Percentiles rank a stretch among this genome's conserved stretches.
Conservation (phyloP, 2,329 filamentous ascomycete genomes). For the Ophiostoma triangulosporum region DNA sequence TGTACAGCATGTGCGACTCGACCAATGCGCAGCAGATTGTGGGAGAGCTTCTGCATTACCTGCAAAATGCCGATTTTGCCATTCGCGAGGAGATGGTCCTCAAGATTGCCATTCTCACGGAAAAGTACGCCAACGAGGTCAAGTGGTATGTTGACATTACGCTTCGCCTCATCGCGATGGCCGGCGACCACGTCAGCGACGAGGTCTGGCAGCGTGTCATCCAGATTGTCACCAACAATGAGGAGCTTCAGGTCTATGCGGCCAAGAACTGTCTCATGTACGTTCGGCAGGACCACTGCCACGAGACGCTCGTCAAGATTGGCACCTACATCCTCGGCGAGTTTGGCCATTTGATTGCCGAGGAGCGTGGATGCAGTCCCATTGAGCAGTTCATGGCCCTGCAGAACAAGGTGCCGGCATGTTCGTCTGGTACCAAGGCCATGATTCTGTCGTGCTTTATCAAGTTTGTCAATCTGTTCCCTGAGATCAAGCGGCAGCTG, state of each 20-base stretch:
- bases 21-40: constrained; percentile 92
- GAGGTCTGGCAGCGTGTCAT: constrained; percentile 99
- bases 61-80: constrained; percentile 93
- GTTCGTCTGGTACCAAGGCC: constrained; percentile 76
- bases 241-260: constrained; percentile 92
- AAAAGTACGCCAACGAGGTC: constrained; percentile 95
- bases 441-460: constrained; percentile 93
- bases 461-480: constrained; percentile 97
- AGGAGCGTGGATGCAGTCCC: constrained; percentile 81
- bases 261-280: constrained; percentile 88
- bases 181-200: constrained; percentile 95
- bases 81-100: constrained; percentile 98
- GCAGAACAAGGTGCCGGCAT: constrained; percentile 77
- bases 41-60: constrained; percentile 80
- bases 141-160: constrained; percentile 99
- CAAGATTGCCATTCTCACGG: constrained; percentile 95
- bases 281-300: constrained; percentile 82
- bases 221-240: constrained; percentile 98
- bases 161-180: constrained; percentile 84
- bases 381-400: constrained; percentile 95
- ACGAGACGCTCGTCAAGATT: constrained; percentile 96
- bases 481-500: constrained; percentile 93
- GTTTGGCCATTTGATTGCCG: constrained; percentile 91
- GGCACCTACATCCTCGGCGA: constrained; percentile 92
- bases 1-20: constrained; percentile 99